These are phyloP conservation scores for Phaeodactylum tricornutum DNA, from an alignment of 108 stramenopile genomes.

Conservation along the genomic window DNA sequence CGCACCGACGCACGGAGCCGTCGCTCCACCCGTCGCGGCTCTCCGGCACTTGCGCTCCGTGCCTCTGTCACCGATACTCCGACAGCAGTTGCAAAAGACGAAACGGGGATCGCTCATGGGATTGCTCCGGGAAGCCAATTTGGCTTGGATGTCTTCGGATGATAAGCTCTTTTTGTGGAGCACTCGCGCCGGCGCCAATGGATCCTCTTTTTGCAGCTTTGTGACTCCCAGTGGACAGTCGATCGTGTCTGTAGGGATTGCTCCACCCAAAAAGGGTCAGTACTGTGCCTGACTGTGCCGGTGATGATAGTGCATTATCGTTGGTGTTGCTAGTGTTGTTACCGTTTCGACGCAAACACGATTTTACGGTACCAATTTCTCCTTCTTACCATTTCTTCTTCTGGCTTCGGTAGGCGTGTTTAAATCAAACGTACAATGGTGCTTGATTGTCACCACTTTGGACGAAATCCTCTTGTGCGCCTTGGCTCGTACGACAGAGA, in stretches of 20 bases:
- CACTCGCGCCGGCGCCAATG: no score
- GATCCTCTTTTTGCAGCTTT: conserved; percentile 66
- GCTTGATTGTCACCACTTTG: conserved; percentile 84
- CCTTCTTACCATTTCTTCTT: no score
- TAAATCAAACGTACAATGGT: conserved; percentile 72
- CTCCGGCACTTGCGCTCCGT: conserved; percentile 47
- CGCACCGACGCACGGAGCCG: conserved; percentile 3
- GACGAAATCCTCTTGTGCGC: conserved; percentile 86
- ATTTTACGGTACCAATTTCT: no score
- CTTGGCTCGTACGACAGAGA: conserved; percentile 27
- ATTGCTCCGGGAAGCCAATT: conserved; percentile 72
- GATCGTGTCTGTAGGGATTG: conserved; percentile 72
- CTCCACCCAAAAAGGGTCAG: conserved; percentile 68
- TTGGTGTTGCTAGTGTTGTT: no score
- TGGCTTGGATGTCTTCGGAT: conserved; percentile 92
- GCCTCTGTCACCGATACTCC: conserved; percentile 55
- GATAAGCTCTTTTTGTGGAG: conserved; percentile 87
- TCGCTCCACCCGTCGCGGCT: not conserved
- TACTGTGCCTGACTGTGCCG: no score
- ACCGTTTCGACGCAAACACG: no score
- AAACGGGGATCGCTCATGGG: conserved; percentile 78
- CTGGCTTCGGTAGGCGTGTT: conserved; percentile 61
- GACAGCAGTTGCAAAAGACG: conserved; percentile 25
- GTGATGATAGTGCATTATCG: no score
- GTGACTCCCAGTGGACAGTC: conserved; percentile 69